Evolutionary conservation across 2,329 filamentous ascomycete genomes (phyloP), one percentile per base, ranked within the genome.

Genomic region (Onygena corvina): DNA sequence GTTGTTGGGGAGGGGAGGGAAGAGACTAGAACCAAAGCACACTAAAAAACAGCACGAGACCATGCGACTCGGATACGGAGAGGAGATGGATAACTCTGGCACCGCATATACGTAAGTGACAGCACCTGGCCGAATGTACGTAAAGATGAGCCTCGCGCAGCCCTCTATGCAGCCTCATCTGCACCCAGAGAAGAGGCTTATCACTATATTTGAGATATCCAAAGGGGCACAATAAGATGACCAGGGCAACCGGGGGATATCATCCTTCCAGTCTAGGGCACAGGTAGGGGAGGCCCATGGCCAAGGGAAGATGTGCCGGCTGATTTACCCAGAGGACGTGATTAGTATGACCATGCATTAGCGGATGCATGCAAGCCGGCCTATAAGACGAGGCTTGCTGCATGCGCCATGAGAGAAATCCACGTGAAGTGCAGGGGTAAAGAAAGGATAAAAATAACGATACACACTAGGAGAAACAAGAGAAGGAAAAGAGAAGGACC

Each of bases 341-440:
- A 7, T 42, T 14, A 11, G 27, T 42, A 21, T n/a, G 21, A 6
- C 12, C 20, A 23, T 20, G 16, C 21, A 23, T 20, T 12, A 42
- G 21, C 36, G 8, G 12, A 9, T 23, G 16, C 12, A 38, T 42
- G 36, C 21, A 42, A 12, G 12, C 21, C n/a, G 29, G 36, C 36
- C 36, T 42, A 42, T 42, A n/a, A 42, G 20, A 42, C 9, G 11
- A 20, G n/a, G 11, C 7, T 21, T 11, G 16, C 20, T 20, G n/a
- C 21, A 42, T 42, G 36, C 8, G 36, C n/a, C n/a, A 21, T 11
- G 14, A 18, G n/a, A 16, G 5, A 7, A 42, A 42, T 42, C 36
- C 36, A 42, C 36, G 36, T 42, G 36, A 42, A 42, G 21, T 21
- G 21, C 36, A 42, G 36, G 36, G 36, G 36, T 31, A 21, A 25